These are phyloP conservation scores for Claviceps cyperi DNA, from an alignment of 2,329 filamentous ascomycete genomes.

Conservation along the genomic window DNA sequence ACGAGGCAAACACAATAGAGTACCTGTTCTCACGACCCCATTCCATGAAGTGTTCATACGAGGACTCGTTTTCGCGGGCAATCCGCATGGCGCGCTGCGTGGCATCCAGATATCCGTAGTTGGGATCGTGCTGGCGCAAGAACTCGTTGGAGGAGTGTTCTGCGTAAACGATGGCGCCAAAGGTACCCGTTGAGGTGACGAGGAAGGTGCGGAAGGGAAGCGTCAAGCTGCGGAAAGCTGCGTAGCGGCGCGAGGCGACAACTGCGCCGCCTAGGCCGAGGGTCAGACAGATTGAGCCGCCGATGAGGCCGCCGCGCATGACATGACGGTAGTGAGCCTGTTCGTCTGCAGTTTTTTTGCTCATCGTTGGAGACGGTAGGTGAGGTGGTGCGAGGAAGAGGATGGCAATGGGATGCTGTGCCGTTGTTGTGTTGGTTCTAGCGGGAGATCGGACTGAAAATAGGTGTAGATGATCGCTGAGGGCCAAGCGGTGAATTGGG, in stretches of 20 bases:
- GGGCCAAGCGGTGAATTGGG: no score
- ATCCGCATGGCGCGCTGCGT: slow-evolving; percentile 41
- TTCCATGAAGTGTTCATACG: slow-evolving; percentile 46
- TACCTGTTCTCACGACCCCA: slow-evolving; percentile 77
- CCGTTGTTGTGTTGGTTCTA: no score
- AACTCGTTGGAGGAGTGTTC: slow-evolving; percentile 53
- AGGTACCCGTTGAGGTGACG: slow-evolving; percentile 67
- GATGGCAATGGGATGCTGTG: no score
- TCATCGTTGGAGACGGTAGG: slow-evolving; percentile 44
- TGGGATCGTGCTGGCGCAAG: slow-evolving; percentile 56
- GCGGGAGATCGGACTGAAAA: no score
- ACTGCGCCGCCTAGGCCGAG: slow-evolving; percentile 54
- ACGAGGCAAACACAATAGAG: slow-evolving; percentile 67
- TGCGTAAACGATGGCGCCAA: slow-evolving; percentile 75
- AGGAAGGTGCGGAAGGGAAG: slow-evolving; percentile 86
- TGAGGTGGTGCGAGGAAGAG: not conserved
- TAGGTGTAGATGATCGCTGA: no score
- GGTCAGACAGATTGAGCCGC: slow-evolving; percentile 53
- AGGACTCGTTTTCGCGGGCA: slow-evolving; percentile 39
- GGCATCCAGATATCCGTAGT: slow-evolving; percentile 50
- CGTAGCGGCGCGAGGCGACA: slow-evolving; percentile 55
- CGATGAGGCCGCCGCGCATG: slow-evolving; percentile 63
- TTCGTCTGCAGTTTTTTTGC: slow-evolving; percentile 90
- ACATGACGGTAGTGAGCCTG: slow-evolving; percentile 69
- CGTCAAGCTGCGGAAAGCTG: slow-evolving; percentile 67